phyloP scores from a whole-genome alignment of 2,329 filamentous ascomycete genomes.

The Phaeophleospora eucalypticola region DNA sequence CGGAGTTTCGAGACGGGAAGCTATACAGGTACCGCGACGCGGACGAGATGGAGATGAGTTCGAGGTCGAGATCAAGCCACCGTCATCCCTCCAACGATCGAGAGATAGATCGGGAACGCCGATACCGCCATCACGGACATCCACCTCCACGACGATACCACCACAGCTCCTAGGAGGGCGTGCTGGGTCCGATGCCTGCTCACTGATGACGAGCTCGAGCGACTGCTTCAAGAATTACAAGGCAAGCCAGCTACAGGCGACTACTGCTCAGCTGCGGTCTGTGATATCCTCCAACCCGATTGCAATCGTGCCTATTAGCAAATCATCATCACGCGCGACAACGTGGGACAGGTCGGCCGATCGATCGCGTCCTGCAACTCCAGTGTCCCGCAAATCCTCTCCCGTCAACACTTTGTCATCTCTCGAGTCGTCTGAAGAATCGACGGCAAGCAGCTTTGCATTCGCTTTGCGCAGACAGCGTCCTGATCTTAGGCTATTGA shows the following conservation, averaged over 20 bases:
- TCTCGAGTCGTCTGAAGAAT: slow-evolving; percentile 2
- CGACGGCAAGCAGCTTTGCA: slow-evolving; percentile 28
- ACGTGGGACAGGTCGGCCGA: background rate
- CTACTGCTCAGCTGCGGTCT: slow-evolving; percentile 12
- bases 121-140: slow-evolving; percentile 27
- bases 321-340: slow-evolving; percentile 1
- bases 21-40: slow-evolving; percentile 22
- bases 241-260: slow-evolving; percentile 10
- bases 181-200: slow-evolving; percentile 31
- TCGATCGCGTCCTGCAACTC: slow-evolving; percentile 8
- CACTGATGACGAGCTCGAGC: slow-evolving; percentile 12
- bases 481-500: slow-evolving; percentile 24
- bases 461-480: slow-evolving; percentile 20
- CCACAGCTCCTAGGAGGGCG: slow-evolving; percentile 32
- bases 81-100: slow-evolving; percentile 20
- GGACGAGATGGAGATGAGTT: slow-evolving; percentile 21
- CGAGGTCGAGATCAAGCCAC: slow-evolving; percentile 11
- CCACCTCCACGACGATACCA: slow-evolving; percentile 30
- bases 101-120: slow-evolving; percentile 27
- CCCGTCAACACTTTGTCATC: slow-evolving; percentile 11
- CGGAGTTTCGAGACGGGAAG: slow-evolving; percentile 18
- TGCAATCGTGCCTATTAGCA: slow-evolving; percentile 2
- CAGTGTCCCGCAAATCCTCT: slow-evolving; percentile 11
- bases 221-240: slow-evolving; percentile 16
- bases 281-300: slow-evolving; percentile 8